Conservation (phyloP, 2,329 filamentous ascomycete species). For the Tolypocladium ovalisporum region DNA sequence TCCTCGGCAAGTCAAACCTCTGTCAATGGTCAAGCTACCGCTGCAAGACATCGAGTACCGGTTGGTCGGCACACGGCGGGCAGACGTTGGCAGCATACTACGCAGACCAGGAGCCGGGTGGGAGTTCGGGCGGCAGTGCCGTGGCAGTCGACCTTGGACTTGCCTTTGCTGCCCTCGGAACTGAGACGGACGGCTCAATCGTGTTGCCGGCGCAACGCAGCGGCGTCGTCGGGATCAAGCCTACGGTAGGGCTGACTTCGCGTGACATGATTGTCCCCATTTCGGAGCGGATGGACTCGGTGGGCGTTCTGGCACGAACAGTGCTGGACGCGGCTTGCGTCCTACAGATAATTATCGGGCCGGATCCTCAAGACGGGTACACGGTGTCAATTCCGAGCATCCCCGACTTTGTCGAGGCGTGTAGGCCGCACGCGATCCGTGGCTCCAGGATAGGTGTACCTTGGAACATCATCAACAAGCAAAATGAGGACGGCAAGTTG, state of each 20-base stretch:
- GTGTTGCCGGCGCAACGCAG: background rate
- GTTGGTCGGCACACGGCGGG: slow-evolving; percentile 54
- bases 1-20: slow-evolving; percentile 54
- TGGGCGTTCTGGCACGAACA: slow-evolving; percentile 51
- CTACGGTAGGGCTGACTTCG: background rate
- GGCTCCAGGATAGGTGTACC: slow-evolving; percentile 54
- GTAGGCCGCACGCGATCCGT: slow-evolving; percentile 38
- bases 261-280: slow-evolving; percentile 44
- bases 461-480: slow-evolving; percentile 40
- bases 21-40: slow-evolving; percentile 54
- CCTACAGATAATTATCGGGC: slow-evolving; percentile 51
- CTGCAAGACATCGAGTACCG: slow-evolving; percentile 41
- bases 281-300: slow-evolving; percentile 48
- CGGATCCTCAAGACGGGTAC: slow-evolving; percentile 47
- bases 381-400: slow-evolving; percentile 32
- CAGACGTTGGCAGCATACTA: slow-evolving; percentile 52
- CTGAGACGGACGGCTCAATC: slow-evolving; percentile 37
- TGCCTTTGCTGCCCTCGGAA: slow-evolving; percentile 46
- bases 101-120: slow-evolving; percentile 47
- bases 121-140: slow-evolving; percentile 50
- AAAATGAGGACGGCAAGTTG: slow-evolving; percentile 5
- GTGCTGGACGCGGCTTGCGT: slow-evolving; percentile 52
- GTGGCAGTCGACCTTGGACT: slow-evolving; percentile 50
- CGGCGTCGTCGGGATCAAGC: background rate
- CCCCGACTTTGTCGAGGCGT: slow-evolving; percentile 49